Percentiles rank a stretch among this genome's conserved stretches.
Evolutionary conservation across 1,284 basidiomycete species (phyloP).

Genomic region (Ustilago esculenta): DNA sequence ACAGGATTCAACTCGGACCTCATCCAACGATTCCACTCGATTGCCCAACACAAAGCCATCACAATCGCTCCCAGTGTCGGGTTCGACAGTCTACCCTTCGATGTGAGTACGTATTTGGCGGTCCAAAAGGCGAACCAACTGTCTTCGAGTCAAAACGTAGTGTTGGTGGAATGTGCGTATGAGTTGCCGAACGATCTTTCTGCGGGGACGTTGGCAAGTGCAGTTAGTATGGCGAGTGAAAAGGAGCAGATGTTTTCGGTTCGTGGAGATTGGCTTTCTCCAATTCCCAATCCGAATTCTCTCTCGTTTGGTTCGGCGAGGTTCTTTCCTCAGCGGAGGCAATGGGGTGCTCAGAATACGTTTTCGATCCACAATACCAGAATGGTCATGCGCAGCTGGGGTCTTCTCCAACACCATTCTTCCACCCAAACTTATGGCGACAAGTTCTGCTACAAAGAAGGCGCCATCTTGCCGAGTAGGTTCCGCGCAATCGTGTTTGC

Average conservation of each 20-base stretch:
- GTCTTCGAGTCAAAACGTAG: conserved; percentile 63
- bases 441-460: conserved; percentile 81
- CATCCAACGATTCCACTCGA: conserved; percentile 74
- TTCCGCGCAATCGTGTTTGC: conserved; percentile 70
- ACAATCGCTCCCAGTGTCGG: conserved; percentile 78
- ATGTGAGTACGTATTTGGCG: conserved; percentile 74
- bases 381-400: conserved; percentile 82
- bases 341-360: conserved; percentile 74
- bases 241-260: conserved; percentile 21
- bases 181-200: conserved; percentile 72
- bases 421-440: conserved; percentile 44
- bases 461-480: conserved; percentile 70
- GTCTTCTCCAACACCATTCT: conserved; percentile 72
- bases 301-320: conserved; percentile 70
- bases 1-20: conserved; percentile 69
- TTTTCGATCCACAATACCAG: conserved; percentile 76
- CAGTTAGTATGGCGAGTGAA: conserved; percentile 68
- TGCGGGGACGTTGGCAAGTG: conserved; percentile 76
- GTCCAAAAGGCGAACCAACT: conserved; percentile 71
- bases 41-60: conserved; percentile 75
- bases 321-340: conserved; percentile 69
- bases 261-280: conserved; percentile 39
- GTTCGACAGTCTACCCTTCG: conserved; percentile 74
- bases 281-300: conserved; percentile 61
- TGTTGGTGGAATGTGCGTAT: conserved; percentile 66